phyloP scores from a whole-genome alignment of 768 basidiomycete species.

The Tricholoma hemisulphureum region DNA sequence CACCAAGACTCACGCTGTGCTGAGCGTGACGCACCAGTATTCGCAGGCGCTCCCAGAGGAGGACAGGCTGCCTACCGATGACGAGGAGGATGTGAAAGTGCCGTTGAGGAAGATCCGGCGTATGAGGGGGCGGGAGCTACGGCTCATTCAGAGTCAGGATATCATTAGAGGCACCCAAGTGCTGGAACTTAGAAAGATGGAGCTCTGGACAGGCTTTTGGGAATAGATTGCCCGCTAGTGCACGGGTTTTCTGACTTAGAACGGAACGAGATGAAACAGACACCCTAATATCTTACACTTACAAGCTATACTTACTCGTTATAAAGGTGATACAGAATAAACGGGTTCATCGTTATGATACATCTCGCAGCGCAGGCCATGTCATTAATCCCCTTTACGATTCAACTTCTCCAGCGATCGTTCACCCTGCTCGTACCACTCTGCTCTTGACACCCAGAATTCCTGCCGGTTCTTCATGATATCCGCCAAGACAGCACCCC shows the following conservation, averaged over 20 bases:
- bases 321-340: neutral
- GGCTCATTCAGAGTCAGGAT: constrained; percentile 75
- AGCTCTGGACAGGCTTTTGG: constrained; percentile 50
- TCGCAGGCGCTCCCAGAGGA: constrained; percentile 56
- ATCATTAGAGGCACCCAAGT: constrained; percentile 50
- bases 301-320: neutral
- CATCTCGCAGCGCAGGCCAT: neutral
- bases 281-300: neutral
- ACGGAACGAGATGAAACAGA: neutral
- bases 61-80: constrained; percentile 65
- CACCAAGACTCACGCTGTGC: constrained; percentile 71
- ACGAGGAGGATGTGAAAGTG: constrained; percentile 67
- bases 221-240: neutral
- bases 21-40: constrained; percentile 58
- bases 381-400: constrained; percentile 31
- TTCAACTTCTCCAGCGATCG: constrained; percentile 84
- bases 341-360: neutral
- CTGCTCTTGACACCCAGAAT: constrained; percentile 94
- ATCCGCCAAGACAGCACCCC: constrained; percentile 96
- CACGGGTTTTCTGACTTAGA: neutral
- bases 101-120: constrained; percentile 65
- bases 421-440: constrained; percentile 92
- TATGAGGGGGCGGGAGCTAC: constrained; percentile 84
- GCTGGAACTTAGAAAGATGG: constrained; percentile 35
- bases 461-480: constrained; percentile 95